Evolutionary conservation across 768 basidiomycete species (phyloP), one percentile per base, ranked within the genome.

Genomic region (Saitozyma podzolica): DNA sequence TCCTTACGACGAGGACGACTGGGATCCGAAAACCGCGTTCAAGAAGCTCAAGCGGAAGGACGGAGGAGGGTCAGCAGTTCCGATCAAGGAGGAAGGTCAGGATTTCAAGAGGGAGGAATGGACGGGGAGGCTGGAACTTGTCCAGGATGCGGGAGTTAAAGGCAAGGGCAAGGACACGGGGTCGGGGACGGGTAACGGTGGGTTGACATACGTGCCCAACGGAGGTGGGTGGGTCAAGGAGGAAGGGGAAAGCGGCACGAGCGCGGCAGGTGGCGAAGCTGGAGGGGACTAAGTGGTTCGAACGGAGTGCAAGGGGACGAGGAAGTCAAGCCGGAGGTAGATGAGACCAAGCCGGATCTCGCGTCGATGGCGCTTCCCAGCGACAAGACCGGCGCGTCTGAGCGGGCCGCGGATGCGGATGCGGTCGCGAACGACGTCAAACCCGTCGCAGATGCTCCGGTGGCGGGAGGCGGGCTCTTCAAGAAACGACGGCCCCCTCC

Each of bases 1-100:
- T 0, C 78, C 82, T 0, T 89, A 88, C 8, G 81, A 90, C 10
- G 90, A 88, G 11, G 88, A 91, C 68, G 85, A 90, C 39, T 94
- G 90, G 67, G 92, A 95, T 76, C 89, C 89, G 4, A 88, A 86
- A 0, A 70, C 86, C 19, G 86, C 91, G 53, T 80, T 85, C 40
- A 84, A 90, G 69, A 86, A 87, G 74, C 66, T 77, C 49, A 88
- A 87, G 80, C 68, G 73, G 62, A 86, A 75, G 53, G 67, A 67
- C 37, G 56, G 63, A 37, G 64, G 59, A 56, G 13, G 56, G 62
- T 16, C 17, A 2, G 16, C 51, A 3, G 47, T 2, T 53, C 19
- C 17, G 40, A 58, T 61, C 17, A 64, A 75, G 42, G 45, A 65
- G 40, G 68, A 69, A 56, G 49, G 41, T 58, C 54, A 13, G 17